These are phyloP conservation scores for Adiantum capillusveneris DNA, from an alignment of 75 land plant species.

Conservation along the genomic window DNA sequence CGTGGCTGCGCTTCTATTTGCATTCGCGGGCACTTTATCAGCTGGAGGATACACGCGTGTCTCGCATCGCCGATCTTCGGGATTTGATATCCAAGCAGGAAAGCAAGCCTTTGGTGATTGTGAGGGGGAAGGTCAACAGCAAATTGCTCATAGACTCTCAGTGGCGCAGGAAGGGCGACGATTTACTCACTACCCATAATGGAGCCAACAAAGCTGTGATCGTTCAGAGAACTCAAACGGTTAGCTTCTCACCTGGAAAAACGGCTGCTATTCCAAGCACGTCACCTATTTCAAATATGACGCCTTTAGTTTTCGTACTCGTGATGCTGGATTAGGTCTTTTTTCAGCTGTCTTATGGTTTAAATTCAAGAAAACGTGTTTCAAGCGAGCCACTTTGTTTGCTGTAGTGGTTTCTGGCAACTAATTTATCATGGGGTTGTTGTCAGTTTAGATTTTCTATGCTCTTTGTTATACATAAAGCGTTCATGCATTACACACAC, in stretches of 20 bases:
- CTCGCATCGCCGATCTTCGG: constrained; percentile 39
- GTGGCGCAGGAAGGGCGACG: constrained; percentile 9
- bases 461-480: no score
- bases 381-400: no score
- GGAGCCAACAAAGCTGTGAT: constrained; percentile 34
- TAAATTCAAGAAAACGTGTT: no score
- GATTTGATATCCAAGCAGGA: constrained; percentile 5
- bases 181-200: constrained; percentile 19
- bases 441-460: no score
- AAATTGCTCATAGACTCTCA: constrained; percentile 14
- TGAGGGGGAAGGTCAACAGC: constrained; percentile 41
- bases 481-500: no score
- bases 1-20: constrained; percentile 42
- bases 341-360: no score
- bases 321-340: no score
- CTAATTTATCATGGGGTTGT: no score
- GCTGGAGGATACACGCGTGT: constrained; percentile 14
- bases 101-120: constrained; percentile 31
- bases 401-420: no score
- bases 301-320: no score
- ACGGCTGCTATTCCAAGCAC: no score
- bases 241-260: constrained; percentile 8
- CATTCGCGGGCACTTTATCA: constrained; percentile 32
- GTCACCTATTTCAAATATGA: no score
- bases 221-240: constrained; percentile 41